phyloP scores from a whole-genome alignment of 495 filamentous ascomycete species.

The Aspergillus coremiiformis region DNA sequence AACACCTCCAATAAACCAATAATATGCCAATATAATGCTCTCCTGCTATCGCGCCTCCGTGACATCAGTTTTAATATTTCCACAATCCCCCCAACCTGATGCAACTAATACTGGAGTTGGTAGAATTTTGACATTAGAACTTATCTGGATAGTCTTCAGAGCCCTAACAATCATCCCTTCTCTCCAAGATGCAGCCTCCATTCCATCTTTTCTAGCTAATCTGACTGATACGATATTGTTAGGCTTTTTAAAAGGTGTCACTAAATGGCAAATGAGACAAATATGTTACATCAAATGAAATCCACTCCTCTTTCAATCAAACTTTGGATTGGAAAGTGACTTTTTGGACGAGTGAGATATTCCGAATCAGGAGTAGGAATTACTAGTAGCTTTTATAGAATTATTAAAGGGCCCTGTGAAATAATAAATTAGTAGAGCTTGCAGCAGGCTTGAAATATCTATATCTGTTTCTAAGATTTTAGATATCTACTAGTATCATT shows the following conservation, averaged over 20 bases:
- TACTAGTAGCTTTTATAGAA: slow-evolving; percentile 2
- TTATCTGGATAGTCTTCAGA: neutral
- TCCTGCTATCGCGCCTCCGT: too few species aligned
- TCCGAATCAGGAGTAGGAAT: too few species aligned
- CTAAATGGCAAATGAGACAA: neutral
- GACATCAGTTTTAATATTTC: too few species aligned
- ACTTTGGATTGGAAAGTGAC: slow-evolving; percentile 1
- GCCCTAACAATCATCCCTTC: too few species aligned
- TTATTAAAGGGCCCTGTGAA: slow-evolving; percentile 6
- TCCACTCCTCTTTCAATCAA: neutral
- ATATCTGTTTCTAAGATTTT: neutral
- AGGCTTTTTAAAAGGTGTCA: too few species aligned
- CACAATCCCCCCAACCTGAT: too few species aligned
- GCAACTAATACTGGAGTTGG: too few species aligned
- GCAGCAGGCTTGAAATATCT: neutral
- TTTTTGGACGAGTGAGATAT: neutral
- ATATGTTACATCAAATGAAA: neutral
- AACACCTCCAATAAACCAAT: too few species aligned
- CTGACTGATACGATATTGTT: too few species aligned
- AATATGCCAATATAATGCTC: too few species aligned
- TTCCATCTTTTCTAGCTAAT: neutral
- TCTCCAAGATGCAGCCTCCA: neutral
- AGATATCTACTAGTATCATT: too few species aligned
- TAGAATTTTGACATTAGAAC: too few species aligned
- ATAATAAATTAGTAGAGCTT: neutral